These are phyloP conservation scores for Citrus medica DNA, from an alignment of 345 rosid genomes.

Conservation along the genomic window DNA sequence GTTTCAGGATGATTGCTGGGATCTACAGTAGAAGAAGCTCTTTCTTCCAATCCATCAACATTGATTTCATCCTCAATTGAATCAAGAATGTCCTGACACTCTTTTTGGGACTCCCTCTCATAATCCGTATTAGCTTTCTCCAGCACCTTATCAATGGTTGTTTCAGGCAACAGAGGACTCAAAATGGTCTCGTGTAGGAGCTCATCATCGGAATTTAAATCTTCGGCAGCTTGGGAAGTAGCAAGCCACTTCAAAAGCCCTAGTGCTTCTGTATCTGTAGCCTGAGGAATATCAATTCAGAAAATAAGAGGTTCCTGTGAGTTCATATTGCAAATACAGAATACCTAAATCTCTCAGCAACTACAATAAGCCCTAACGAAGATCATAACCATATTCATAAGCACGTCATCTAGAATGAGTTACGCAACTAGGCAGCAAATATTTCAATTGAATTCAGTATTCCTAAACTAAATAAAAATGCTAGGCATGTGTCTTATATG, in stretches of 20 bases:
- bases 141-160: slow-evolving; percentile 59
- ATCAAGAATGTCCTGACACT: slow-evolving; percentile 97
- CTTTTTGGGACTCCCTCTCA: slow-evolving; percentile 80
- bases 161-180: slow-evolving; percentile 72
- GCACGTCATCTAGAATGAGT: too few species aligned
- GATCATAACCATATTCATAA: not conserved
- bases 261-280: slow-evolving; percentile 66
- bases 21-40: slow-evolving; percentile 25
- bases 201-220: slow-evolving; percentile 95
- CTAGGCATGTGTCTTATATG: not conserved
- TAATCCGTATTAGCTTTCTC: slow-evolving; percentile 79
- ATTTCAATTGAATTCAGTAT: not conserved
- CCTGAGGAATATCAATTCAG: slow-evolving; percentile 31
- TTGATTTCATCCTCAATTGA: slow-evolving; percentile 56
- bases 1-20: slow-evolving; percentile 23
- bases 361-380: not conserved
- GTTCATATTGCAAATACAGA: not conserved
- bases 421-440: not conserved
- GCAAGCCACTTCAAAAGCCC: slow-evolving; percentile 89
- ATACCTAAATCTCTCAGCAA: not conserved
- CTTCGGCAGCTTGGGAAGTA: slow-evolving; percentile 84
- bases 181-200: slow-evolving; percentile 72
- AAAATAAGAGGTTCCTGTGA: not conserved
- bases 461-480: not conserved
- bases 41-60: slow-evolving; percentile 39